These are phyloP conservation scores for Parascedosporium putredinis DNA, from an alignment of 2,329 filamentous ascomycete genomes.

Conservation along the genomic window DNA sequence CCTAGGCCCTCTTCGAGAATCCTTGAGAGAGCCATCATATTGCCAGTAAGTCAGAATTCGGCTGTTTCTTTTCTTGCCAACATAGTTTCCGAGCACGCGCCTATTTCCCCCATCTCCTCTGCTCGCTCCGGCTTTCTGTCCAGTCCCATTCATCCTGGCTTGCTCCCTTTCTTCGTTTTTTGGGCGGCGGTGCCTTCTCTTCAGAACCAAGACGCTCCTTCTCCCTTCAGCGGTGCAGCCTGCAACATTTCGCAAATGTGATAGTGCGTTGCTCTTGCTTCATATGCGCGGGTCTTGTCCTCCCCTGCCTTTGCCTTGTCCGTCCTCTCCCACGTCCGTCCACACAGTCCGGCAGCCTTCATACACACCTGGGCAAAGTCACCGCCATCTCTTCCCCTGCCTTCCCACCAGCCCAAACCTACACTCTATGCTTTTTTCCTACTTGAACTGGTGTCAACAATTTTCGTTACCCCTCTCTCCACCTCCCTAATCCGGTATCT, in stretches of 20 bases:
- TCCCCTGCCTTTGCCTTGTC: not conserved
- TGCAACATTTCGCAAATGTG: not conserved
- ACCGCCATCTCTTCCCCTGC: constrained; percentile 1
- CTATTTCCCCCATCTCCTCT: too few species aligned
- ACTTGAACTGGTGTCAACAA: not conserved
- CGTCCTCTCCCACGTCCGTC: not conserved
- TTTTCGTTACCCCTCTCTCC: not conserved
- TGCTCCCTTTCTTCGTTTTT: not conserved
- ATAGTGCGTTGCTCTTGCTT: not conserved
- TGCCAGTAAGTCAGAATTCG: too few species aligned
- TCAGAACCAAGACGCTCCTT: not conserved
- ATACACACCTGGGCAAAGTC: not conserved
- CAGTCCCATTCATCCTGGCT: too few species aligned
- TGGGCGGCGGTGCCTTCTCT: too few species aligned
- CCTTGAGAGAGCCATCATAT: too few species aligned
- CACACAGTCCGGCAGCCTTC: not conserved
- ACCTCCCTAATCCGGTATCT: not conserved
- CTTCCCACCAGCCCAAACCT: not conserved
- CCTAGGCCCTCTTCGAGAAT: too few species aligned
- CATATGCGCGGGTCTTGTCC: not conserved
- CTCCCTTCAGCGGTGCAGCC: not conserved
- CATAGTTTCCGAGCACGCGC: too few species aligned
- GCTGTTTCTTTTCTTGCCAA: too few species aligned
- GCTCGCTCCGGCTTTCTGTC: too few species aligned
- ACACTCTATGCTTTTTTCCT: not conserved